A percentile compares a stretch with the other conserved stretches of the same genome.
Evolutionary conservation across 73 alveolate species (phyloP).

Genomic region (Paramecium tetraurelia): DNA sequence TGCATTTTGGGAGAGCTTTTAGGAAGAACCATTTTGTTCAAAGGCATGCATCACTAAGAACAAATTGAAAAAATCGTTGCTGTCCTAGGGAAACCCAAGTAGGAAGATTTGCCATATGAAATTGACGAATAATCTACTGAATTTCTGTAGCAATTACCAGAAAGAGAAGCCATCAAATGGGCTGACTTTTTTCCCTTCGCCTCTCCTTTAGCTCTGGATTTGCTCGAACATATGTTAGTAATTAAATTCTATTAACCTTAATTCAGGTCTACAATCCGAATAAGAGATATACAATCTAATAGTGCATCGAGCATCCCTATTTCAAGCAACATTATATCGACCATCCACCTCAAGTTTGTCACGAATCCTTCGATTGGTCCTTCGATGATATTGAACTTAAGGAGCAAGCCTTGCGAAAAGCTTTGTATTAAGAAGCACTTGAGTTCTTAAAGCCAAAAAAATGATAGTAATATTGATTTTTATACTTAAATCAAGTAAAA

Average conservation of each 20-base stretch:
- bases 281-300: slow-evolving; percentile 64
- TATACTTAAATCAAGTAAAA: neutral
- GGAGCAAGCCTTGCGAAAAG: slow-evolving; percentile 72
- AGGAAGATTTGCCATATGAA: slow-evolving; percentile 79
- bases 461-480: neutral
- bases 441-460: slow-evolving; percentile 1
- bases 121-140: slow-evolving; percentile 87
- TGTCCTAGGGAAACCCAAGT: slow-evolving; percentile 87
- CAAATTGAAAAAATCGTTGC: slow-evolving; percentile 83
- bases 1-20: slow-evolving; percentile 84
- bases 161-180: slow-evolving; percentile 78
- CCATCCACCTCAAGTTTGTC: slow-evolving; percentile 20
- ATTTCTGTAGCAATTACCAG: slow-evolving; percentile 74
- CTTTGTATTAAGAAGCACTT: slow-evolving; percentile 72
- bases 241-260: neutral
- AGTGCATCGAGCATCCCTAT: slow-evolving; percentile 68
- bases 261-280: slow-evolving; percentile 39
- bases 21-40: slow-evolving; percentile 87
- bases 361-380: slow-evolving; percentile 85
- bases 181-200: slow-evolving; percentile 86
- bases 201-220: slow-evolving; percentile 88
- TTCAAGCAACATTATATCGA: slow-evolving; percentile 56
- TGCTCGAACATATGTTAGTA: slow-evolving; percentile 86
- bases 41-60: slow-evolving; percentile 86
- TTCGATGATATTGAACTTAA: slow-evolving; percentile 84